These are phyloP conservation scores for Daldinia caldariorum DNA, from an alignment of 495 filamentous ascomycete genomes.

Conservation along the genomic window DNA sequence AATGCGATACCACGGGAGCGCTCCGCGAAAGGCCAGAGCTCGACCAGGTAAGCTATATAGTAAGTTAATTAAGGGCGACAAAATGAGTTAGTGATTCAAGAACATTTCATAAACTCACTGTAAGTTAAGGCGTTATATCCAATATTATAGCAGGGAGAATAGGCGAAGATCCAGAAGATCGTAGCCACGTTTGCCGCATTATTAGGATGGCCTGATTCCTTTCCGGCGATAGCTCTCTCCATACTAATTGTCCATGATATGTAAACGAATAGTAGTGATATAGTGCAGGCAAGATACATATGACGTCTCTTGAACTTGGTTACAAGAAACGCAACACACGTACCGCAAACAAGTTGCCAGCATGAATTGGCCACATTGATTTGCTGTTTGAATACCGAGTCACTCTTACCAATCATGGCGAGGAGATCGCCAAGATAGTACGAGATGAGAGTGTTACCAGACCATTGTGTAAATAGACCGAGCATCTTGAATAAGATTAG, in stretches of 20 bases:
- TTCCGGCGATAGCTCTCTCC: slow-evolving; percentile 58
- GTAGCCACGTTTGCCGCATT: slow-evolving; percentile 55
- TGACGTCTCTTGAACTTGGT: slow-evolving; percentile 65
- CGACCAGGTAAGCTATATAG: slow-evolving; percentile 65
- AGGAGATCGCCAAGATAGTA: slow-evolving; percentile 66
- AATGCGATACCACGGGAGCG: slow-evolving; percentile 69
- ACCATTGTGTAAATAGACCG: slow-evolving; percentile 64
- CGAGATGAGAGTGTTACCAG: slow-evolving; percentile 63
- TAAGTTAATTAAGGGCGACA: slow-evolving; percentile 11
- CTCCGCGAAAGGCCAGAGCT: slow-evolving; percentile 70
- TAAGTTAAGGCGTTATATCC: slow-evolving; percentile 76
- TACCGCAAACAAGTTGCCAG: slow-evolving; percentile 65
- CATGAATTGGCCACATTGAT: slow-evolving; percentile 69
- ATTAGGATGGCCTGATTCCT: slow-evolving; percentile 51
- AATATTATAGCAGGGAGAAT: slow-evolving; percentile 71
- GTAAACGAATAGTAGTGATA: slow-evolving; percentile 63
- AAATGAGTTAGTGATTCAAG: not conserved
- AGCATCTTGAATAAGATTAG: slow-evolving; percentile 47
- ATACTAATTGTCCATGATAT: slow-evolving; percentile 69
- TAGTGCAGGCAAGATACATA: slow-evolving; percentile 68
- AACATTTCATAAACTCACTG: slow-evolving; percentile 53
- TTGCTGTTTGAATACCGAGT: slow-evolving; percentile 61
- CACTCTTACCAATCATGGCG: slow-evolving; percentile 59
- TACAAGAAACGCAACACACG: slow-evolving; percentile 58
- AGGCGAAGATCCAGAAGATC: slow-evolving; percentile 70